phyloP scores from a whole-genome alignment of 2,329 filamentous ascomycete species.

The Fusarium miscanthi region DNA sequence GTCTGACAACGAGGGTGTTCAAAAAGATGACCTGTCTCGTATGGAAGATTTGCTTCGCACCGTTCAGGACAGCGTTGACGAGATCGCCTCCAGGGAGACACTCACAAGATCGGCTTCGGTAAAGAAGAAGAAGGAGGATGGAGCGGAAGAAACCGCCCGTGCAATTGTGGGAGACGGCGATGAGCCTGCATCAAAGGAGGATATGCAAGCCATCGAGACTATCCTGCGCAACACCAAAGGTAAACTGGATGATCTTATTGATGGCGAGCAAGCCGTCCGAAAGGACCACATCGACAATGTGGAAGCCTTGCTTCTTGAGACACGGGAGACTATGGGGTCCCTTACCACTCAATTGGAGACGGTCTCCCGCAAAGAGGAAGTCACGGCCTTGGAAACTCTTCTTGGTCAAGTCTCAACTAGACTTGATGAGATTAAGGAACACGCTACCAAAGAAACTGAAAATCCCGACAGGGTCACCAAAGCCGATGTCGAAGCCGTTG shows the following conservation, averaged over 20 bases:
- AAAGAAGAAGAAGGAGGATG: constrained; percentile 38
- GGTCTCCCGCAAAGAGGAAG: constrained; percentile 80
- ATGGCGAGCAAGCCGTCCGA: constrained; percentile 75
- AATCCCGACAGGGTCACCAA: constrained; percentile 78
- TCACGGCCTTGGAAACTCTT: constrained; percentile 80
- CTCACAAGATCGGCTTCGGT: constrained; percentile 32
- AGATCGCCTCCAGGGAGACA: constrained; percentile 52
- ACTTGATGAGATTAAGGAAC: constrained; percentile 78
- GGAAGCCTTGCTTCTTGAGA: constrained; percentile 75
- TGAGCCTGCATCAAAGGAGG: constrained; percentile 70
- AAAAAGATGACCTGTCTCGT: constrained; percentile 65
- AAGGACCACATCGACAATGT: constrained; percentile 74
- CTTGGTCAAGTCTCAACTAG: constrained; percentile 80
- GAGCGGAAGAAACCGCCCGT: constrained; percentile 7
- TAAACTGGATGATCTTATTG: constrained; percentile 82
- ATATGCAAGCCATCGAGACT: constrained; percentile 90
- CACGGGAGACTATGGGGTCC: constrained; percentile 76
- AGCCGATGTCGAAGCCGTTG: constrained; percentile 83
- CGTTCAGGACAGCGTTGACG: constrained; percentile 62
- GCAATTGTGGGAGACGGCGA: constrained; percentile 29
- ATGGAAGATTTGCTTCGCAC: constrained; percentile 64
- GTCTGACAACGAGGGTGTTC: constrained; percentile 50
- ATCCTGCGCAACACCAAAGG: constrained; percentile 90
- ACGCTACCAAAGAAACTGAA: constrained; percentile 63
- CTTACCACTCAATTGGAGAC: constrained; percentile 75